Evolutionary conservation across 2,329 filamentous ascomycete genomes (phyloP), one percentile per base, ranked within the genome.

Genomic region (Epichloe amarillans): DNA sequence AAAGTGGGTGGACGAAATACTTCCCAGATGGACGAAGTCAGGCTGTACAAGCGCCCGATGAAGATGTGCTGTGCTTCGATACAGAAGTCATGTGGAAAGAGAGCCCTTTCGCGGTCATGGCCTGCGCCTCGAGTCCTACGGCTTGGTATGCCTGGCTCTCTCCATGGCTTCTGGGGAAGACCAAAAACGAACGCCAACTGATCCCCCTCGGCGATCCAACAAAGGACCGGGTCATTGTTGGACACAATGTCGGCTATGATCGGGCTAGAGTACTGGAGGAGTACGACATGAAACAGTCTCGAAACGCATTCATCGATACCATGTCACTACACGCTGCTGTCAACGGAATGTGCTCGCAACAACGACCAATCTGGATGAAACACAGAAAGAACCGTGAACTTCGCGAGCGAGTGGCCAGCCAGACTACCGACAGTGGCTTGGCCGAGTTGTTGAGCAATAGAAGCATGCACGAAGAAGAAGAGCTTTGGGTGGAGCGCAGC

Each of bases 81-180:
- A 95, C 90, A 1, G 93, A 98, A 67, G 90, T 96, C 45, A 83
- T 98, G 84, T 98, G 84, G 79, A 95, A 94, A 64, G 82, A 93
- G 62, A 91, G 84, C 57, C 83, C 86, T 0, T 98, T 88, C 66
- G 89, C 94, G 0, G 88, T 95, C 52, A 97, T 98, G 88, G 93
- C 94, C 21, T 97, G 91, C 64, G 93, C 94, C 14, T 86, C 83
- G 17, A 89, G 89, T 58, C 83, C 88, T 0, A 90, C 82, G 3
- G 83, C 89, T 33, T 98, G 94, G 94, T 98, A 98, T 69, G 88
- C 84, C 0, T 98, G 93, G 93, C 68, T 98, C 49, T 98, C 93
- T 12, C 93, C 93, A 0, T 98, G 91, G 91, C 71, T 98, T 37
- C 69, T 98, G 17, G 86, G 83, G 83, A 88, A 97, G 70, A 84